Conservation (phyloP, 257 asterid species). For the Solanum chiquidenum region DNA sequence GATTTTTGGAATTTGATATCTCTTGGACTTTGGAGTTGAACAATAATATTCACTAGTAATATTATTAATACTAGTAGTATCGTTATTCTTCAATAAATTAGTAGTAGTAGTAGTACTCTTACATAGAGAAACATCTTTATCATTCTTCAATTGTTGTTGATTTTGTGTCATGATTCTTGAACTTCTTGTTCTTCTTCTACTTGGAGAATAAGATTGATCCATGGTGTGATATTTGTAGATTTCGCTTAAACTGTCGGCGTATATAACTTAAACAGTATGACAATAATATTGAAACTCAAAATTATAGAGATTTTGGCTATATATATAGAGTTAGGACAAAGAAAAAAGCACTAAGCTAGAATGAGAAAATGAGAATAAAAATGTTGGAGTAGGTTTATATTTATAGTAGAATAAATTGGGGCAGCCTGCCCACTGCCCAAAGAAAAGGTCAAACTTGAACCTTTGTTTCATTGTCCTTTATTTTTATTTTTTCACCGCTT, state of each 20-base stretch:
- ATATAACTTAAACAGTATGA: not conserved
- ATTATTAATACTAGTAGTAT: not conserved
- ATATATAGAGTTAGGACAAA: not conserved
- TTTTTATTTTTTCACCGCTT: no score
- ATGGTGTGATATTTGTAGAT: not conserved
- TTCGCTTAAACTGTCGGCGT: not conserved
- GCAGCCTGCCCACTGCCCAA: conserved; percentile 46
- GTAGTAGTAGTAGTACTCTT: not conserved
- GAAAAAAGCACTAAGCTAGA: not conserved
- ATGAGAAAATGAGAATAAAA: not conserved
- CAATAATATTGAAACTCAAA: not conserved
- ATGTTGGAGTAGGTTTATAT: conserved; percentile 11
- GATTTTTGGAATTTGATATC: conserved; percentile 53
- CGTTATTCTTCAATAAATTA: not conserved
- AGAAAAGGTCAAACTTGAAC: not conserved
- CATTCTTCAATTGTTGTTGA: not conserved
- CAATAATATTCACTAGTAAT: conserved; percentile 7
- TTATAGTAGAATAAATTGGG: conserved; percentile 11
- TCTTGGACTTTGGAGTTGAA: conserved; percentile 58
- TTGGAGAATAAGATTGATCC: not conserved
- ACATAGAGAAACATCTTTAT: conserved; percentile 5
- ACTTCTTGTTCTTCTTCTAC: conserved; percentile 22
- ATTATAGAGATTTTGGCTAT: not conserved
- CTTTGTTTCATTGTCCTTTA: not conserved
- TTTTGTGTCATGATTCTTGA: not conserved